phyloP scores from a whole-genome alignment of 257 asterid species.

The Solanum pimpinellifolium region DNA sequence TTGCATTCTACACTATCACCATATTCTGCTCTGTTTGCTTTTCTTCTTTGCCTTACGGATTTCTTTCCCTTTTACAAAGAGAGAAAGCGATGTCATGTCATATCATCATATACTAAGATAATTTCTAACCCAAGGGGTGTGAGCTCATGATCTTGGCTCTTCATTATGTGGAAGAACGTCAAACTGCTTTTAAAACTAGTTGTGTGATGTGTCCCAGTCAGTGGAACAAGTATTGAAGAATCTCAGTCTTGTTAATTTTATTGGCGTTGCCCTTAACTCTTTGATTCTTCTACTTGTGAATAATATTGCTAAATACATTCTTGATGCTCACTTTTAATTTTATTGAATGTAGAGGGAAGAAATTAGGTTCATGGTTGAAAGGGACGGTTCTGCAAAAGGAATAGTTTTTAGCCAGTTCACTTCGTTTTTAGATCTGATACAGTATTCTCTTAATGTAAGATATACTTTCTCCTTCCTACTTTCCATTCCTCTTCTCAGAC shows the following conservation, averaged over 20 bases:
- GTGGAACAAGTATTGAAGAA: neutral
- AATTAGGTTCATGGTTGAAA: no score
- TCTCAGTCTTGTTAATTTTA: neutral
- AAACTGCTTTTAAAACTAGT: neutral
- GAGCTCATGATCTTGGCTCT: neutral
- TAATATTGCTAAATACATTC: neutral
- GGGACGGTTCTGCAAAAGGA: neutral
- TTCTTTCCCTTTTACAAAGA: neutral
- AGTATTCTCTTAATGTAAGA: neutral
- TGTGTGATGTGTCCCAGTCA: neutral
- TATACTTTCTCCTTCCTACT: neutral
- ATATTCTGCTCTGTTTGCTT: neutral
- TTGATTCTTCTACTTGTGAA: neutral
- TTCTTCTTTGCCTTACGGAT: constrained; percentile 22
- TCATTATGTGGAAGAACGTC: neutral
- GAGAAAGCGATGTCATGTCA: neutral
- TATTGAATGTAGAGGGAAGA: no score
- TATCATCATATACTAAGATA: neutral
- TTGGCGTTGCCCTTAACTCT: neutral
- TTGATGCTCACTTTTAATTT: neutral
- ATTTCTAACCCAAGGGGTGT: neutral
- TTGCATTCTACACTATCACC: neutral
- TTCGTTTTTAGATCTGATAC: neutral
- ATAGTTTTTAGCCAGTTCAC: neutral
- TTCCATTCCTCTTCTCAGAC: neutral